Evolutionary conservation across 306 rosid genomes (phyloP), one percentile per base, ranked within the genome.

Genomic region (Hippophae rhamnoides): DNA sequence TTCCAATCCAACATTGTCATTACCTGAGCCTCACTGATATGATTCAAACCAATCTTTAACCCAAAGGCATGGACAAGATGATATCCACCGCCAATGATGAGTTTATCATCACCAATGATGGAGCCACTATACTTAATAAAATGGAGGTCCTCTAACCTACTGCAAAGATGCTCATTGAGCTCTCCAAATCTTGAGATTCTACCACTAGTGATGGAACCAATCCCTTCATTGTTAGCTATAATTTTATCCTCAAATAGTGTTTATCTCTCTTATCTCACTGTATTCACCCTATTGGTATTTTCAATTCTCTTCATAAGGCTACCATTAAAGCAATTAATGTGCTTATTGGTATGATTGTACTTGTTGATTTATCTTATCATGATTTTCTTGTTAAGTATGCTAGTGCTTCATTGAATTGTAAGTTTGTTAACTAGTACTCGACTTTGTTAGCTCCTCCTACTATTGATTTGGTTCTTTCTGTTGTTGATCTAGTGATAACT

Each of bases 1-100:
- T 95, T 96, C 41, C 95, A 85, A 0, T 83, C 90, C 50, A 92
- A 92, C 72, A 92, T 88, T 79, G 43, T 79, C 11, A 81, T 95
- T 7, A 96, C 99, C 0, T 79, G 96, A 8, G 9, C 99, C 50
- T 92, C 6, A 95, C 99, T 9, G 79, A 78, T 47, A 93, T 96
- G 6, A 96, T 92, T 5, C 84, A 96, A 12, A 92, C 99, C 58
- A 83, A 89, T 50, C 86, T 92, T 3, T 96, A 96, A 0, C 99
- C 99, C 3, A 86, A 89, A 45, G 99, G 99, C 7, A 92, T 92
- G 99, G 99, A 92, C 84, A 92, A 92, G 76, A 92, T 92, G 96
- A 92, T 92, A 61, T 83, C 99, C 73, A 79, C 88, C 12, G 84
- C 99, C 49, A 74, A 80, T 56, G 95, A 89, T 7, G 99, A 92